These are phyloP conservation scores for Epithemia pelagica DNA, from an alignment of 108 stramenopile genomes.

Conservation along the genomic window DNA sequence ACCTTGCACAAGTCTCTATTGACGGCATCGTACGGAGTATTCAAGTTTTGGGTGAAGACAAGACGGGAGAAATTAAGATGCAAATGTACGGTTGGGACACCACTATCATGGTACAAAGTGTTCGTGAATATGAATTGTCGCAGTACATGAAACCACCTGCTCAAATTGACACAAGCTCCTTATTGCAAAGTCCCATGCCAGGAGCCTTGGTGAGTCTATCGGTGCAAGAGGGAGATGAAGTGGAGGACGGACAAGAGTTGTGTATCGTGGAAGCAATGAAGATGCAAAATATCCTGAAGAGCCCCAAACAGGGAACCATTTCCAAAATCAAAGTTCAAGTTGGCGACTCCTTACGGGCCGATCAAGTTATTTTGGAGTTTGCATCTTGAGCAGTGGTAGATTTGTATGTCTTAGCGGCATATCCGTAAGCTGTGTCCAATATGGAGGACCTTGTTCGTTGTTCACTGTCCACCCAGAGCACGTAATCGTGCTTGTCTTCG, in stretches of 20 bases:
- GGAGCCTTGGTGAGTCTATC: conserved; percentile 77
- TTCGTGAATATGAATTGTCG: conserved; percentile 69
- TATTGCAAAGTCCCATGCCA: conserved; percentile 93
- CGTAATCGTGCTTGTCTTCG: too few relatives aligned
- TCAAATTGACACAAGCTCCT: conserved; percentile 58
- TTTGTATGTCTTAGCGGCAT: too few relatives aligned
- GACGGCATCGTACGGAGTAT: conserved; percentile 23
- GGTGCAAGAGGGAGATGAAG: conserved; percentile 76
- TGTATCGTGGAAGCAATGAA: conserved; percentile 98
- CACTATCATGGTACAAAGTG: conserved; percentile 61
- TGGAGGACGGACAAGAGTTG: conserved; percentile 89
- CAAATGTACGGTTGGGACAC: conserved; percentile 63
- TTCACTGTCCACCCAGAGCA: too few relatives aligned
- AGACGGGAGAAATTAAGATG: conserved; percentile 23
- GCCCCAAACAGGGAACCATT: conserved; percentile 61
- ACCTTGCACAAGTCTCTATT: conserved; percentile 39
- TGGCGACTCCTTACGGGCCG: conserved; percentile 65
- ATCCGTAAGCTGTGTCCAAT: too few relatives aligned
- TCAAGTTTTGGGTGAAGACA: conserved; percentile 40
- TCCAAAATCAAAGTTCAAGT: conserved; percentile 48
- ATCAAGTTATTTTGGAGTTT: conserved; percentile 57
- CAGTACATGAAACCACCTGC: conserved; percentile 70
- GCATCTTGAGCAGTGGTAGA: too few relatives aligned
- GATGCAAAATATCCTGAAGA: conserved; percentile 96
- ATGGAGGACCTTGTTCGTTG: too few relatives aligned